Base-by-base conservation (phyloP, 2,329 filamentous ascomycete genomes). In the Fusarium austroafricanum region DNA sequence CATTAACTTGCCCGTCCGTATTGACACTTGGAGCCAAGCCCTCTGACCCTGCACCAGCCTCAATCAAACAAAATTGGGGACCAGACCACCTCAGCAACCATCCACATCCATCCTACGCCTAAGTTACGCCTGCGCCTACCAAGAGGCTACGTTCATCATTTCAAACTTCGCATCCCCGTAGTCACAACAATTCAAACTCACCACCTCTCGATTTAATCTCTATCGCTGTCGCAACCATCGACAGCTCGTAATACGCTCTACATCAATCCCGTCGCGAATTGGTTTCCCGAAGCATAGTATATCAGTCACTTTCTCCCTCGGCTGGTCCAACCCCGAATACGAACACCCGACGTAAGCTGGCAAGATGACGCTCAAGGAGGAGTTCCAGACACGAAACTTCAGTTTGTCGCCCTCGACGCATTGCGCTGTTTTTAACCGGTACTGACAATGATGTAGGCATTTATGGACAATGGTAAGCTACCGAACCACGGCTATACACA, bases 371-470 rank as follows among this genome's bases (percentile, higher is more conserved):
- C 84, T 92, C 82, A 87, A 87, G 80, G 89, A 92, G 76, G 89
- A 92, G 80, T 90, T 92, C 77, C 86, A 86, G 77, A 90, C 89
- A 64, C 84, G 90, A 75, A 92, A 92, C 82, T 92, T 92, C 81
- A 92, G 89, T 92, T 84, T 75, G 89, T 82, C 63, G 53, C 42
- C 55, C 68, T 51, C 46, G 29, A 52, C 49, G 20, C 39, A 42
- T 21, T 58, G 57, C 47, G 51, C 40, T 20, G 38, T 29, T 38
- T 31, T 9, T 43, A 10, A 7, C 15, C 31, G 53, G 56, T 68
- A 71, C 79, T 84, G 74, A 83, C 74, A 42, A 44, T 49, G 61
- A 60, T 31, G 60, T 71, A 92, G 89, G 89, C 80, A 92, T 92
- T 80, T 92, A 92, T 75, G 89, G 87, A 79, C 89, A 92, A 90